Conservation (phyloP, 768 basidiomycete genomes). For the Mycena crocata region DNA sequence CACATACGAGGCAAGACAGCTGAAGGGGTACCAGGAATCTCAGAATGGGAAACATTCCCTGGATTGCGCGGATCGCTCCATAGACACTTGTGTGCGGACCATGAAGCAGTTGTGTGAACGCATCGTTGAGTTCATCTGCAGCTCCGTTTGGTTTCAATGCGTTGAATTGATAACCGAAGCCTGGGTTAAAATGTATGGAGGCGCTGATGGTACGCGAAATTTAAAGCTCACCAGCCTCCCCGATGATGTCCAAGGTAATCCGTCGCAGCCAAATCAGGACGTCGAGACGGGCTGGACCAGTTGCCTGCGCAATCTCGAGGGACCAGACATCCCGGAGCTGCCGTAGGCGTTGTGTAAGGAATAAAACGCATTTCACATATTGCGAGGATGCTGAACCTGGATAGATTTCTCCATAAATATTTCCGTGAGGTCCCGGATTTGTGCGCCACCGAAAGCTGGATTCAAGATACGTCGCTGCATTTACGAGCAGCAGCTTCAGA, state of each 20-base stretch:
- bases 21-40: constrained; percentile 37
- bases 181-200: background rate
- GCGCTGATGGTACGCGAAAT: background rate
- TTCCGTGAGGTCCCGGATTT: background rate
- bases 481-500: too few species aligned
- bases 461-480: too few species aligned
- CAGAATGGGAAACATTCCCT: constrained; percentile 42
- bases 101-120: constrained; percentile 45
- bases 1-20: background rate
- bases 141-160: constrained; percentile 24
- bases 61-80: constrained; percentile 31
- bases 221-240: background rate
- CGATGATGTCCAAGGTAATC: constrained; percentile 12
- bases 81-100: background rate
- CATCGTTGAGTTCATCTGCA: constrained; percentile 46
- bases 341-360: too few species aligned
- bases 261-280: constrained; percentile 7
- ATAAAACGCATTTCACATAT: background rate
- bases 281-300: background rate
- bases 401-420: constrained; percentile 4
- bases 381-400: background rate
- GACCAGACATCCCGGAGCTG: constrained; percentile 17
- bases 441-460: constrained; percentile 4
- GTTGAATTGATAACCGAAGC: constrained; percentile 21
- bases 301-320: background rate